Evolutionary conservation across 768 basidiomycete species (phyloP), one percentile per base, ranked within the genome.

Genomic region (Solioccasus polychromus): DNA sequence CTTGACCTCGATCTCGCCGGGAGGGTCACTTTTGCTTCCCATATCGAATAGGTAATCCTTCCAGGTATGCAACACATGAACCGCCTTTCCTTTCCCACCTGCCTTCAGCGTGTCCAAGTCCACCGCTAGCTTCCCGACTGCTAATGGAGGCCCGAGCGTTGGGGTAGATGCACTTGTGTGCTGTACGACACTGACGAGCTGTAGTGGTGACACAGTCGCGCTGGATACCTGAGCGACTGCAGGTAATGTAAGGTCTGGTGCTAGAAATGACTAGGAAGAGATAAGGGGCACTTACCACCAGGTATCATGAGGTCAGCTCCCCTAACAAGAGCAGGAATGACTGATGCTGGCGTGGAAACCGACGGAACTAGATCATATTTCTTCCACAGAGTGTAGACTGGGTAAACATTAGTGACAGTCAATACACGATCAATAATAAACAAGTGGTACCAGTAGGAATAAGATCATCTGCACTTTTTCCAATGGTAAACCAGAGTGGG

Each of bases 281-380:
- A 5, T 18, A 14, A 19, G 1, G 14, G 26, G 19, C 35, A 70
- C 82, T 59, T 59, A 85, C 87, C 86, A 65, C 89, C 90, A 4
- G 90, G 88, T 26, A 87, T 81, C 88, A 93, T 92, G 8, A 92
- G 75, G 68, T 93, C 89, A 1, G 90, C 88, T n/a, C 91, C 90
- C 9, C 79, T 79, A 3, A 80, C 68, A 11, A 93, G 74, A 20
- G 83, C 72, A 1, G 83, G 83, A 29, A 91, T 78, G 23, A 90
- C 89, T 10, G 78, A 67, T 2, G 77, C 62, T 3, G 88, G 85
- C 0, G 89, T 90, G 3, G 81, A 78, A n/a, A 92, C 52, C 47
- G 75, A 75, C 0, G 88, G 85, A 8, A 92, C 71, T 1, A 93
- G 67, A 30, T 78, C 73, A 9, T 77, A 76, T 32, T 77, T 77